Conservation (phyloP, 2,329 filamentous ascomycete genomes). For the Macrophomina tecta region DNA sequence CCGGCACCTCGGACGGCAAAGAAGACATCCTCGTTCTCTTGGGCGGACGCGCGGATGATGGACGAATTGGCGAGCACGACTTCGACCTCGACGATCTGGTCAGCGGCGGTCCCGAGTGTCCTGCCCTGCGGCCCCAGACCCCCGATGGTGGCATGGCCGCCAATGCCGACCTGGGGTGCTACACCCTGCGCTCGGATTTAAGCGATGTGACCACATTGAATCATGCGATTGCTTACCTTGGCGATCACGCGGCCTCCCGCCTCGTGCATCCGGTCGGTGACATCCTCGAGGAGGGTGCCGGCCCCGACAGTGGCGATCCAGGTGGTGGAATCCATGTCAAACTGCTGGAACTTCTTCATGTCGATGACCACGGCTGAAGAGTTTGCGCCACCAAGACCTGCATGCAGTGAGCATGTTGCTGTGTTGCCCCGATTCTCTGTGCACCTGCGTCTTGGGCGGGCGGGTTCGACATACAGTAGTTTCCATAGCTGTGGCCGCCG, state of each 20-base stretch:
- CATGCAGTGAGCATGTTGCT: background rate
- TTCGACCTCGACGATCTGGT: constrained; percentile 43
- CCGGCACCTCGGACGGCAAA: constrained; percentile 52
- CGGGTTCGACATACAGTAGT: constrained; percentile 42
- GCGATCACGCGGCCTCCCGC: constrained; percentile 51
- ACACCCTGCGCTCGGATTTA: constrained; percentile 29
- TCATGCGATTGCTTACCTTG: constrained; percentile 45
- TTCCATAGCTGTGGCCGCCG: constrained; percentile 68
- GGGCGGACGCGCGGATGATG: constrained; percentile 45
- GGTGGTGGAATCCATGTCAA: constrained; percentile 51
- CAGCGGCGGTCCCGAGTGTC: constrained; percentile 42
- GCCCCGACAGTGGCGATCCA: constrained; percentile 55
- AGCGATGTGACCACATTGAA: background rate
- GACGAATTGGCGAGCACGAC: constrained; percentile 49
- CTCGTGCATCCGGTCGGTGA: constrained; percentile 43
- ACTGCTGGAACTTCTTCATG: constrained; percentile 55
- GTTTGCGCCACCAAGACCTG: constrained; percentile 54
- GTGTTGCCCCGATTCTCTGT: background rate
- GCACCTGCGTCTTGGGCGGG: background rate
- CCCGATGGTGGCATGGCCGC: constrained; percentile 46
- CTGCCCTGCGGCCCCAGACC: constrained; percentile 42
- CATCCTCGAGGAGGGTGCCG: constrained; percentile 55
- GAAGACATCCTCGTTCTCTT: constrained; percentile 48
- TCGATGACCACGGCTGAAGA: constrained; percentile 57
- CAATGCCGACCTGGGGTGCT: constrained; percentile 45